These are phyloP conservation scores for Phtheirospermum japonicum DNA, from an alignment of 257 asterid genomes.

Conservation along the genomic window DNA sequence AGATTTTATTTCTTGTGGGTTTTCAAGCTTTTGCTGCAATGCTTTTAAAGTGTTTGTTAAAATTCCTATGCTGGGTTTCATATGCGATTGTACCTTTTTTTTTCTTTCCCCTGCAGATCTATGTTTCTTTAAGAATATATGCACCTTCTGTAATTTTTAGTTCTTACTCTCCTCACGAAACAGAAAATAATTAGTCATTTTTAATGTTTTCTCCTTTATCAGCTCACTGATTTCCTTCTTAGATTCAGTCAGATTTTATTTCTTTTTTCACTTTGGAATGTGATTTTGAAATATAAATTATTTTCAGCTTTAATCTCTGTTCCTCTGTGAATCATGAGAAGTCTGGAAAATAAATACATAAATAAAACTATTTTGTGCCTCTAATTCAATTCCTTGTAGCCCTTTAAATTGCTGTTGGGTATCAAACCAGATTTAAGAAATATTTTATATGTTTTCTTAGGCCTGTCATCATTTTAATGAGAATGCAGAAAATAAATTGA, in stretches of 20 bases:
- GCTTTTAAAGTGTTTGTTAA: slow-evolving; percentile 8
- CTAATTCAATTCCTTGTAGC: neutral
- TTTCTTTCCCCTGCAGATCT: slow-evolving; percentile 31
- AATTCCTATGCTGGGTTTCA: slow-evolving; percentile 7
- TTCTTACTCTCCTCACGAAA: neutral
- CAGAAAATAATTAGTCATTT: neutral
- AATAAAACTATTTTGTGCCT: neutral
- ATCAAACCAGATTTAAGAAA: neutral
- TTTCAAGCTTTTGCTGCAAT: slow-evolving; percentile 15
- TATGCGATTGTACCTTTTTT: slow-evolving; percentile 13
- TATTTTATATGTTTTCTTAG: neutral
- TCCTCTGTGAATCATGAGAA: neutral
- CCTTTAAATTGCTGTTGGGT: neutral
- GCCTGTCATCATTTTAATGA: neutral
- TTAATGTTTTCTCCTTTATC: slow-evolving; percentile 3
- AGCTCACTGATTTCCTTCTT: slow-evolving; percentile 4
- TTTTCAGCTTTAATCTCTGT: neutral
- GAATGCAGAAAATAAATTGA: neutral
- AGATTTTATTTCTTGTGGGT: slow-evolving; percentile 12
- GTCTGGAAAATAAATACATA: neutral
- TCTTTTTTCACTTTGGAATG: neutral
- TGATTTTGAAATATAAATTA: neutral
- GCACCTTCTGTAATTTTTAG: neutral
- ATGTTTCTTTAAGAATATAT: slow-evolving; percentile 1
- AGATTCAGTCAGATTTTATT: neutral